Conservation (phyloP, 176 grass and related monocot species). For the Aegilops sharonensis region DNA sequence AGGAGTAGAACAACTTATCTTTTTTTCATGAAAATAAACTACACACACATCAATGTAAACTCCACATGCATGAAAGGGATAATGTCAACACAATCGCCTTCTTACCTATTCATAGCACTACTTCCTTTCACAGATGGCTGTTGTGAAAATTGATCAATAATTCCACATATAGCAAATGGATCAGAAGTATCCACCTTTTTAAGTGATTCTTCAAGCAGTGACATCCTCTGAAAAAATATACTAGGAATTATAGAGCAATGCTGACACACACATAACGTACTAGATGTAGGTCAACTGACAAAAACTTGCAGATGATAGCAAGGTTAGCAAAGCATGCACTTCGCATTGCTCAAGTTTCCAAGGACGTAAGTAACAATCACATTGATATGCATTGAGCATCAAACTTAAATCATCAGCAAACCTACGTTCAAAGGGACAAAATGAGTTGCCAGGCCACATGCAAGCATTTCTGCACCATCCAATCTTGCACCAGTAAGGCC, state of each 20-base stretch:
- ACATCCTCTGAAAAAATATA: conserved; percentile 53
- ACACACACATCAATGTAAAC: neutral
- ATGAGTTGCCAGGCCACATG: conserved; percentile 91
- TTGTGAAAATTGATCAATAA: conserved; percentile 71
- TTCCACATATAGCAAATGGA: conserved; percentile 65
- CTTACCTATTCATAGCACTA: conserved; percentile 69
- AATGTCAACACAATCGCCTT: conserved; percentile 9
- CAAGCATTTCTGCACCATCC: conserved; percentile 89
- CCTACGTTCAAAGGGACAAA: conserved; percentile 82
- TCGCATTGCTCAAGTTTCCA: neutral
- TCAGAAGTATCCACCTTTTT: conserved; percentile 60
- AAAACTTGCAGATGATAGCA: conserved; percentile 5
- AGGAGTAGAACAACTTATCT: neutral
- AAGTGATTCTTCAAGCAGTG: conserved; percentile 72
- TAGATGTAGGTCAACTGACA: conserved; percentile 13
- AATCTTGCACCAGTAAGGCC: conserved; percentile 83
- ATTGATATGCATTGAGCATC: neutral
- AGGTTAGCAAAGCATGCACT: neutral
- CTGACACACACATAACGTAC: neutral
- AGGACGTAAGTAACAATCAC: neutral
- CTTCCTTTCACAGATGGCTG: conserved; percentile 69
- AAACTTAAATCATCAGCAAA: conserved; percentile 19
- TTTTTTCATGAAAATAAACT: neutral
- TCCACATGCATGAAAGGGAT: neutral
- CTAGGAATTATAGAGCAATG: conserved; percentile 21